Conservation (phyloP, 2,329 filamentous ascomycete species). For the Balansia obtecta region DNA sequence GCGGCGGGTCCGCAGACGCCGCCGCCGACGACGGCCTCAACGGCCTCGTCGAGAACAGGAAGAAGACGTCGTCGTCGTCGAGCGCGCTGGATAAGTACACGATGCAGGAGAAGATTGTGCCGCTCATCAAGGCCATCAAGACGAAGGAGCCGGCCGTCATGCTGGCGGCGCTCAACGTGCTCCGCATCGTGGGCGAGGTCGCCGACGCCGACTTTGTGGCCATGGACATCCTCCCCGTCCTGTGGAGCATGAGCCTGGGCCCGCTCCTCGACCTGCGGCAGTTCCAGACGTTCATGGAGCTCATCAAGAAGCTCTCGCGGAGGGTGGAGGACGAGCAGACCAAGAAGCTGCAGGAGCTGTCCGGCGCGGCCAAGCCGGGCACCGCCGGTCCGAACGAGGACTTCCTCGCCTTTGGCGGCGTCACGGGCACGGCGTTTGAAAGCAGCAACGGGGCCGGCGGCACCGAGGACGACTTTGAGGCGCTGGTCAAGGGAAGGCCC, state of each 20-base stretch:
- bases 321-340: constrained; percentile 82
- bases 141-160: constrained; percentile 97
- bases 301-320: constrained; percentile 69
- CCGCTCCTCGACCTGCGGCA: constrained; percentile 78
- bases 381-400: constrained; percentile 44
- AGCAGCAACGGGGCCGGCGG: constrained; percentile 30
- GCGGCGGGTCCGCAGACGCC: constrained; percentile 55
- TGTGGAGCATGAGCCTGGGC: constrained; percentile 87
- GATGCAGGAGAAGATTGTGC: constrained; percentile 94
- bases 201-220: constrained; percentile 88
- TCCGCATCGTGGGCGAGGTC: constrained; percentile 67
- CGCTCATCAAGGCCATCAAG: constrained; percentile 82
- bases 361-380: constrained; percentile 41
- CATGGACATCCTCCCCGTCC: constrained; percentile 74
- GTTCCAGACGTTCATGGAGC: constrained; percentile 79
- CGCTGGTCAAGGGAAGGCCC: constrained; percentile 63
- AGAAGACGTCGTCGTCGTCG: constrained; percentile 53
- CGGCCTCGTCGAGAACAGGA: constrained; percentile 49
- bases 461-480: constrained; percentile 69
- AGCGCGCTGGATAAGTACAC: constrained; percentile 93
- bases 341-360: constrained; percentile 76
- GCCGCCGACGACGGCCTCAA: constrained; percentile 51
- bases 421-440: constrained; percentile 49
- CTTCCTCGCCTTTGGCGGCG: constrained; percentile 57
- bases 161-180: constrained; percentile 79